These are phyloP conservation scores for Scutellaria barbata DNA, from an alignment of 257 asterid genomes.

Conservation along the genomic window DNA sequence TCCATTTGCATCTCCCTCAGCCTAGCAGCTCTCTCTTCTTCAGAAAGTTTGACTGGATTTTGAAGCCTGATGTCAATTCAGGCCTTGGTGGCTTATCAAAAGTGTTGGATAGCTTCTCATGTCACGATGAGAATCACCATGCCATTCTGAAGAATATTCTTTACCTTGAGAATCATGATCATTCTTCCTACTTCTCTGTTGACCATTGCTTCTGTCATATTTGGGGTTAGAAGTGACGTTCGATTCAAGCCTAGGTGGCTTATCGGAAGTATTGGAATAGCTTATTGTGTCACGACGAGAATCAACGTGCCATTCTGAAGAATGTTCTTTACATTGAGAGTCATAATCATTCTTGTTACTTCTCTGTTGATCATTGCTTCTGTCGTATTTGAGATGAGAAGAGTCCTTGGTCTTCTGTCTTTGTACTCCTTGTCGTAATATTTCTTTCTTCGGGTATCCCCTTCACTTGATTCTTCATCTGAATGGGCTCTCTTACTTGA, in stretches of 20 bases:
- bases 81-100: conserved; percentile 50
- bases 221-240: conserved; percentile 28
- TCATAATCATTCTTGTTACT: conserved; percentile 32
- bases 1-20: conserved; percentile 94
- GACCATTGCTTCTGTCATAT: conserved; percentile 29
- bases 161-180: conserved; percentile 31
- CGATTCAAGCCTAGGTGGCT: conserved; percentile 18
- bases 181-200: conserved; percentile 26
- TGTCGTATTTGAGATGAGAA: conserved; percentile 26
- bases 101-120: conserved; percentile 35
- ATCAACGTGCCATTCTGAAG: conserved; percentile 45
- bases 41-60: conserved; percentile 63
- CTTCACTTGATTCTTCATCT: conserved; percentile 50
- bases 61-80: conserved; percentile 48
- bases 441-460: conserved; percentile 39
- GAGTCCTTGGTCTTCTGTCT: conserved; percentile 33
- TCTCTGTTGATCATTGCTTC: conserved; percentile 28
- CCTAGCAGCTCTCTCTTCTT: conserved; percentile 89
- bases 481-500: conserved; percentile 21
- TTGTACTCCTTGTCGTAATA: conserved; percentile 41
- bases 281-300: conserved; percentile 40
- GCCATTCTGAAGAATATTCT: conserved; percentile 47
- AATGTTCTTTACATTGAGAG: conserved; percentile 34
- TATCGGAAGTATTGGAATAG: conserved; percentile 43
- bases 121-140: conserved; percentile 38